phyloP scores from a whole-genome alignment of 192 early-diverging fungal species.

The Podila verticillata region DNA sequence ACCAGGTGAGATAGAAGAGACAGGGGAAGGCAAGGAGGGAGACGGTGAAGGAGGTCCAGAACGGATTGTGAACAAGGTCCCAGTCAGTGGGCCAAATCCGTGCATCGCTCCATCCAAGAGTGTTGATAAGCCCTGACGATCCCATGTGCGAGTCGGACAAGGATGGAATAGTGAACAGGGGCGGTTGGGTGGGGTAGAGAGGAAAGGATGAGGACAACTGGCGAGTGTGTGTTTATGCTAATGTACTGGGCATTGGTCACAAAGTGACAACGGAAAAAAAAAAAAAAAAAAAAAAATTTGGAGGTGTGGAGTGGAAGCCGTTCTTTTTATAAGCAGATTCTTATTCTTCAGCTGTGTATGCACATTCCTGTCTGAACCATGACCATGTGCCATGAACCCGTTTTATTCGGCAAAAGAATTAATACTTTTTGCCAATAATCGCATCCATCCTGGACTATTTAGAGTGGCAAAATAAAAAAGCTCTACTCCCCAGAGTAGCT shows the following conservation, averaged over 20 bases:
- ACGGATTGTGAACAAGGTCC: conserved; percentile 29
- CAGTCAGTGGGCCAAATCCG: conserved; percentile 34
- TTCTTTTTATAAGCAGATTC: too few relatives aligned
- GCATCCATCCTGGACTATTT: too few relatives aligned
- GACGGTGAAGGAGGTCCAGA: conserved; percentile 37
- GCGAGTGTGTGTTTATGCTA: neutral
- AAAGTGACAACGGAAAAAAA: neutral
- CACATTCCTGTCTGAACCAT: too few relatives aligned
- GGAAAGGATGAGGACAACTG: neutral
- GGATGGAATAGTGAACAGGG: neutral
- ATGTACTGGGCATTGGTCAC: neutral
- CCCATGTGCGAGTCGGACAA: neutral
- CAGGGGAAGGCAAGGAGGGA: conserved; percentile 27
- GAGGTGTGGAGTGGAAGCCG: neutral
- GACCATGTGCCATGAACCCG: too few relatives aligned
- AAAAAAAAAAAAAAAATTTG: neutral
- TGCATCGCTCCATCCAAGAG: conserved; percentile 25
- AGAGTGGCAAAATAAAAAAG: too few relatives aligned
- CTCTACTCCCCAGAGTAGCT: too few relatives aligned
- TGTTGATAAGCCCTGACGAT: conserved; percentile 1
- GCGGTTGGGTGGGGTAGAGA: neutral
- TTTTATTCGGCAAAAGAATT: too few relatives aligned
- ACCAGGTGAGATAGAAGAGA: conserved; percentile 45
- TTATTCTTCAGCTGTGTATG: too few relatives aligned
- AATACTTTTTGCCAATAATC: too few relatives aligned